These are phyloP conservation scores for Aspergillus felis DNA, from an alignment of 2,329 filamentous ascomycete genomes.

Conservation along the genomic window DNA sequence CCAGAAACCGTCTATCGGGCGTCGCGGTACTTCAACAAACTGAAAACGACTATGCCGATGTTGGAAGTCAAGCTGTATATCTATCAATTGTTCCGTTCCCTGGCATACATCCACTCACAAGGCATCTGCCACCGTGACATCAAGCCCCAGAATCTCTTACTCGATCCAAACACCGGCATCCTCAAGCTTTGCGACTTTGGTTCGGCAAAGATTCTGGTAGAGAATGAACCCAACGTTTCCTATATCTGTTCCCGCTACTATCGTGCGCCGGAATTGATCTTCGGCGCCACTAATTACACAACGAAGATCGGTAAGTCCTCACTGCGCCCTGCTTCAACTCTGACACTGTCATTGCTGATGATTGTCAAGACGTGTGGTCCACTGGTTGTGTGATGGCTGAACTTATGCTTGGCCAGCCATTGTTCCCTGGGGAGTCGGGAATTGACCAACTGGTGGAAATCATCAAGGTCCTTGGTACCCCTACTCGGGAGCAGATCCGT, in stretches of 20 bases:
- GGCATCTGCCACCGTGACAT: slow-evolving; percentile 99
- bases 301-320: slow-evolving; percentile 84
- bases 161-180: slow-evolving; percentile 86
- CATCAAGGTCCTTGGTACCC: slow-evolving; percentile 97
- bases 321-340: neutral
- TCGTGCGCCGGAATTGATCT: slow-evolving; percentile 94
- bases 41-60: slow-evolving; percentile 99
- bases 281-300: slow-evolving; percentile 98
- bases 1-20: slow-evolving; percentile 98
- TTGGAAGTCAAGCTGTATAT: slow-evolving; percentile 99
- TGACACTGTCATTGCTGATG: slow-evolving; percentile 9
- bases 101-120: slow-evolving; percentile 98
- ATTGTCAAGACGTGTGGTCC: slow-evolving; percentile 84
- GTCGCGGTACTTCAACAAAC: slow-evolving; percentile 98
- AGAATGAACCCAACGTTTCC: slow-evolving; percentile 98
- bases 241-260: slow-evolving; percentile 99
- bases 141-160: slow-evolving; percentile 94
- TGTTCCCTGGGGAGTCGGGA: slow-evolving; percentile 97
- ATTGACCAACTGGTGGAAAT: slow-evolving; percentile 99
- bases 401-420: slow-evolving; percentile 94
- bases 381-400: slow-evolving; percentile 99
- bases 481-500: slow-evolving; percentile 94
- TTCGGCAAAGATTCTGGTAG: slow-evolving; percentile 95
- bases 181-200: slow-evolving; percentile 98
- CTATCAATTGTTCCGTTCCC: slow-evolving; percentile 96